Evolutionary conservation across 768 basidiomycete genomes (phyloP).

Genomic region (Lyophyllum atratum): DNA sequence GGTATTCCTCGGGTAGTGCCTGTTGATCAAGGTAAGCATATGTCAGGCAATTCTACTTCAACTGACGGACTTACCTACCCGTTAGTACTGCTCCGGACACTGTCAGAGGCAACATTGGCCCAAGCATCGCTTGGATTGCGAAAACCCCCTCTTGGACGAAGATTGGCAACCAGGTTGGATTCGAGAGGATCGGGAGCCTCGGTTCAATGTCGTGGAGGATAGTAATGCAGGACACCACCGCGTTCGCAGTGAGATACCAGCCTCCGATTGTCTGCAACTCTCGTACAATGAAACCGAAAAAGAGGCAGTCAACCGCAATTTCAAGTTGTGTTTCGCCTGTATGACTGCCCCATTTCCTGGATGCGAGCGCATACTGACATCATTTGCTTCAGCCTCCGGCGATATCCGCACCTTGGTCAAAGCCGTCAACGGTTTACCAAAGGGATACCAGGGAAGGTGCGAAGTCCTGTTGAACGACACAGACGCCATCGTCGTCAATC

Average conservation of each 20-base stretch:
- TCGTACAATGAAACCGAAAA: slow-evolving; percentile 37
- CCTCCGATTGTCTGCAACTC: slow-evolving; percentile 35
- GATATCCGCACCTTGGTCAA: slow-evolving; percentile 37
- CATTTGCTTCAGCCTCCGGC: slow-evolving; percentile 25
- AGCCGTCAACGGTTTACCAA: slow-evolving; percentile 39
- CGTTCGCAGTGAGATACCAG: slow-evolving; percentile 26
- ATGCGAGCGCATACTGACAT: slow-evolving; percentile 3
- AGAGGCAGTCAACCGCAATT: slow-evolving; percentile 19
- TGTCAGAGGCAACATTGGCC: slow-evolving; percentile 38
- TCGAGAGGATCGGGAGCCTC: slow-evolving; percentile 27
- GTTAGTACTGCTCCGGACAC: slow-evolving; percentile 35
- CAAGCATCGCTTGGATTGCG: slow-evolving; percentile 35
- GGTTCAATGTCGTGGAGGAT: slow-evolving; percentile 4
- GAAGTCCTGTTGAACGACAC: slow-evolving; percentile 41
- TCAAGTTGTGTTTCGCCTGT: slow-evolving; percentile 30
- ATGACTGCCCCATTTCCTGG: neutral
- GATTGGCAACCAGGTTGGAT: slow-evolving; percentile 39
- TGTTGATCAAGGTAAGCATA: slow-evolving; percentile 7
- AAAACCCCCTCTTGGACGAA: slow-evolving; percentile 26
- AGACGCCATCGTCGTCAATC: slow-evolving; percentile 38
- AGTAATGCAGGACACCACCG: slow-evolving; percentile 17
- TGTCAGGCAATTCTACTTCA: neutral
- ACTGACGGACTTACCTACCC: neutral
- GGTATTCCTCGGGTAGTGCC: slow-evolving; percentile 1
- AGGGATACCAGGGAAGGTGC: slow-evolving; percentile 35